Evolutionary conservation across 805 yeast species (phyloP), one percentile per base, ranked within the genome.

Genomic region (Cyberlindnera suaveolens): DNA sequence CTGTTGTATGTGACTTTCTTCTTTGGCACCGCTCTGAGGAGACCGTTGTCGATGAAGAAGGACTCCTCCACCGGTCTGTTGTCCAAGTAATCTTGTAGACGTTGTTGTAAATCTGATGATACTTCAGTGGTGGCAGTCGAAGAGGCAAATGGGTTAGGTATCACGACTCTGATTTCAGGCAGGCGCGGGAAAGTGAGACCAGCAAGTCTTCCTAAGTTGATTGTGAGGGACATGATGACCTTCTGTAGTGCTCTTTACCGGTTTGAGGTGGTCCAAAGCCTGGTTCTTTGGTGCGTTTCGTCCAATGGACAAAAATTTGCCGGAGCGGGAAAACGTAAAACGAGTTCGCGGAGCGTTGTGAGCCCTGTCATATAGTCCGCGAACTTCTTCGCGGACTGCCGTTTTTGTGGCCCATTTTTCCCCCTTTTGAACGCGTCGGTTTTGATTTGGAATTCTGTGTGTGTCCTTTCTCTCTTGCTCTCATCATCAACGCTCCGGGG

Each of bases 21-120:
- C 72, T 93, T 93, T 43, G 99, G 98, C 6, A 81, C 97, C 6
- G 99, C 99, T 52, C 71, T 70, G 42, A 87, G 68, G 27, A 85
- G 75, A n/a, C 95, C 96, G 51, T 80, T 74, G 52, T 79, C 85
- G 27, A 71, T 63, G 62, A 73, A 71, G 45, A 67, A 62, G 16
- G 63, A 72, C 27, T 57, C 58, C 14, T 46, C 63, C 6, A 52
- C 45, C 3, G 53, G 36, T 41, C 53, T 47, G 47, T 60, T 57
- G 11, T 49, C 49, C 15, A 52, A 32, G 36, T 51, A 50, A 31
- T 63, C 63, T 46, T 66, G 67, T 31, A 75, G 52, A 15, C 52
- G 49, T 19, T 37, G 44, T 19, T 45, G 44, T 6, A 48, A 41
- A 30, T 45, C 47, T 20, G 46, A 41, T 8, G 51, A 44, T 5